Evolutionary conservation across 371 early-diverging fungal species (phyloP), one percentile per base, ranked within the genome.

Genomic region (Syncephalastrum racemosum): DNA sequence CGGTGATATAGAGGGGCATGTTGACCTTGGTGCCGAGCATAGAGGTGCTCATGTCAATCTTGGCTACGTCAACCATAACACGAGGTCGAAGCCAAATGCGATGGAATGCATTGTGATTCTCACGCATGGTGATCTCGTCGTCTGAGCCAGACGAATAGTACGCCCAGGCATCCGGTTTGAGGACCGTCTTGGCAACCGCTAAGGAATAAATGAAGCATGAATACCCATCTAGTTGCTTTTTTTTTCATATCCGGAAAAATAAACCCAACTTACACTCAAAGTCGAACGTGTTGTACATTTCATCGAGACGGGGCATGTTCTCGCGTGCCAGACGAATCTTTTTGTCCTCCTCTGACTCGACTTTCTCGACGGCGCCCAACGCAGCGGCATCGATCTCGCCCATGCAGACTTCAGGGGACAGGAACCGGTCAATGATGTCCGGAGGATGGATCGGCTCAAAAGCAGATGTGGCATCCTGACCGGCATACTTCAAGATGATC

Each of bases 111-210:
- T 53, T 80, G 57, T 80, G 83, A 66, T 95, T 95, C 63, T 92
- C 94, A 40, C 81, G 70, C 70, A 90, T 71, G 4, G 94, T 87
- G 40, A 92, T 77, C 76, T 92, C 91, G 64, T 92, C 92, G 61
- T 92, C 91, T 3, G 92, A 80, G 10, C 92, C 92, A 19, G 85
- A 87, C 47, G 81, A 80, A 67, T 91, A 95, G 68, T 94, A 96
- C 25, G 86, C 91, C 93, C 93, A 94, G 2, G 92, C 91, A 55
- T 87, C 85, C 15, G 79, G 64, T 40, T 63, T 74, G 46, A 90
- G 61, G 1, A 80, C 71, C 41, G 62, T 65, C 50, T 74, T 68
- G 13, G 92, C 92, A 8, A 88, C 79, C 12, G 80, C 79, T 83
- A 69, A 15, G 56, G n/a, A 39, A 20, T 18, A 24, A 14, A 24